Evolutionary conservation across 2,329 filamentous ascomycete genomes (phyloP), one percentile per base, ranked within the genome.

Genomic region (Pseudogymnoascus sp.): DNA sequence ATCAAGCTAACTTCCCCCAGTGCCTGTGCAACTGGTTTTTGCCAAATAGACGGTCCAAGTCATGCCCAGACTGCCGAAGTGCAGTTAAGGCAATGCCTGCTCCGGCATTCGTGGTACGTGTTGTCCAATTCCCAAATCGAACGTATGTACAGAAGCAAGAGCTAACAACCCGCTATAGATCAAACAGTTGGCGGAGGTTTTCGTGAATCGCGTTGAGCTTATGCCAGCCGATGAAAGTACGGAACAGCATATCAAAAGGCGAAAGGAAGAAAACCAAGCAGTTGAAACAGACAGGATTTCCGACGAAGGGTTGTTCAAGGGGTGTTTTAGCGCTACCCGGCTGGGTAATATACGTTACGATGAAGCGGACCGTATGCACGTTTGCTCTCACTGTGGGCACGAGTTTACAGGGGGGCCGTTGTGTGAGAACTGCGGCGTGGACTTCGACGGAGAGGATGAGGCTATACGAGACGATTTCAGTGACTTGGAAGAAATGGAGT

Each of bases 61-160:
- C 85, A 68, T 90, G 87, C 72, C 87, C 87, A 14, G 85, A 89
- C 71, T 90, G 87, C 71, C 81, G 87, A 64, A 77, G 81, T 3
- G 74, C 78, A 37, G 82, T 89, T 63, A 81, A 77, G 66, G 74
- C 81, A 29, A 76, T 82, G 66, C 86, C 86, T 0, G 83, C 84
- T 6, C 86, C 86, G 26, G 84, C 86, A 41, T 89, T 86, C 70
- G 72, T 88, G 43, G 83, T 85, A 73, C 70, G 78, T 73, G 26
- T 12, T 33, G 43, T 31, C 10, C 6, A 7, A 8, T 19, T 43
- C 26, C 7, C 12, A 12, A 33, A 11, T 19, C 8, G 3, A 55
- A 2, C 11, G 4, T 31, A 19, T 52, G 11, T 19, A 6, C 26
- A 19, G n/a, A 31, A 11, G 3, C 45, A 8, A 52, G 26, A 12